Evolutionary conservation across 2,329 filamentous ascomycete species (phyloP), one percentile per base, ranked within the genome.

Genomic region (Verticillium nonalfalfae): DNA sequence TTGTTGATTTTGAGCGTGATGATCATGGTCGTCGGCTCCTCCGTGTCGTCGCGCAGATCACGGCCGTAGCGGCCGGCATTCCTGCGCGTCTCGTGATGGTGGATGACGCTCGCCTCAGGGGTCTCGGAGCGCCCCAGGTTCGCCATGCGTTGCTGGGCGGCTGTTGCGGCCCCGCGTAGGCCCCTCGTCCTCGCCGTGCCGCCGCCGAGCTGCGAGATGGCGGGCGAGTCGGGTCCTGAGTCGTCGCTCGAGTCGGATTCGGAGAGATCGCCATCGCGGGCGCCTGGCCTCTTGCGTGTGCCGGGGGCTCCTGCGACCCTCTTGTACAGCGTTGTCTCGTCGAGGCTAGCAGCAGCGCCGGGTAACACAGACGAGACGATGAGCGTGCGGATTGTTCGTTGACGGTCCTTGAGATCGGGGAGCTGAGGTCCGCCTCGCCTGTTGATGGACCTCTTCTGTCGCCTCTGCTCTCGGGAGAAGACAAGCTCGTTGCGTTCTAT

Each of bases 391-490:
- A 98, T 94, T 1, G 95, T 98, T 59, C 94, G 87, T 76, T 95
- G 94, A 60, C 93, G 86, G 69, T 99, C 95, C 73, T 96, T 97
- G 62, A 99, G 86, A 76, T 99, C 95, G n/a, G 95, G 95, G 50
- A 99, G 79, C 63, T 91, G 90, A 6, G 95, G 95, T 0, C 95
- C 95, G 65, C 95, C 95, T 69, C 95, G 87, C 65, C 95, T 85
- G 73, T 97, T 98, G 68, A 97, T 91, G 7, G 95, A 97, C 57
- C 95, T 87, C 78, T 99, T 99, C 76, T 98, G 93, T 59, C 93
- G 86, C 68, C 95, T 84, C 74, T 98, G 93, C 73, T 99, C 95
- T 66, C 95, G 86, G 62, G 95, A 93, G 68, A 98, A 94, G 45
- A 93, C 95, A 35, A 93, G 86, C 74, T 99, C 95, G 60, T 93